Evolutionary conservation across 768 basidiomycete genomes (phyloP).

Genomic region (Phallus indusiatus): DNA sequence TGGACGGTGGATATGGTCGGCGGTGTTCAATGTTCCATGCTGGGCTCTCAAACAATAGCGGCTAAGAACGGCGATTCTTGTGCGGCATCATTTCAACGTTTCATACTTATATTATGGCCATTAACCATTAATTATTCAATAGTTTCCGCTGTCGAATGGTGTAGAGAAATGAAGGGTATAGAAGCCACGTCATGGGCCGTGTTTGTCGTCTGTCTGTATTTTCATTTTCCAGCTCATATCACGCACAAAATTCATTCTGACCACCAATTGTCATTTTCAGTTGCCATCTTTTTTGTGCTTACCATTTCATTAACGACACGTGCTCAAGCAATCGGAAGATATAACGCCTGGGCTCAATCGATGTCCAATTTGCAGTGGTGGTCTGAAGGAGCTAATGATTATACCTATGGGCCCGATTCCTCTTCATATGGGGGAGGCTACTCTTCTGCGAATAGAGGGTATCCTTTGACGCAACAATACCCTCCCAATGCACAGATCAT

Average conservation of each 20-base stretch:
- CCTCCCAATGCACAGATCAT: slow-evolving; percentile 21
- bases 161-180: slow-evolving; percentile 73
- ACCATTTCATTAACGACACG: slow-evolving; percentile 46
- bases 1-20: slow-evolving; percentile 76
- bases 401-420: slow-evolving; percentile 9
- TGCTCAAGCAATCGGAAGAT: slow-evolving; percentile 45
- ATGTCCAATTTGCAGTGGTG: slow-evolving; percentile 67
- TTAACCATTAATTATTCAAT: neutral
- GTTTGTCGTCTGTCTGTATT: slow-evolving; percentile 41
- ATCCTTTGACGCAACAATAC: slow-evolving; percentile 19
- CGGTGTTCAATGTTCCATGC: slow-evolving; percentile 44
- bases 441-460: neutral
- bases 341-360: slow-evolving; percentile 43
- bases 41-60: slow-evolving; percentile 32
- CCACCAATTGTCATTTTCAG: slow-evolving; percentile 19
- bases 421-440: neutral
- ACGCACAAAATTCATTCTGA: neutral
- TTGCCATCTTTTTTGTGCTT: slow-evolving; percentile 41
- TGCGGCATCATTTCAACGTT: slow-evolving; percentile 31
- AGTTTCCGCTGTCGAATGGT: slow-evolving; percentile 52
- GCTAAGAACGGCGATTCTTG: slow-evolving; percentile 45
- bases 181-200: slow-evolving; percentile 72
- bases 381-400: slow-evolving; percentile 56
- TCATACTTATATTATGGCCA: neutral
- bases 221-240: neutral